These are phyloP conservation scores for Metarhizium anisopliae DNA, from an alignment of 2,329 filamentous ascomycete genomes.

Conservation along the genomic window DNA sequence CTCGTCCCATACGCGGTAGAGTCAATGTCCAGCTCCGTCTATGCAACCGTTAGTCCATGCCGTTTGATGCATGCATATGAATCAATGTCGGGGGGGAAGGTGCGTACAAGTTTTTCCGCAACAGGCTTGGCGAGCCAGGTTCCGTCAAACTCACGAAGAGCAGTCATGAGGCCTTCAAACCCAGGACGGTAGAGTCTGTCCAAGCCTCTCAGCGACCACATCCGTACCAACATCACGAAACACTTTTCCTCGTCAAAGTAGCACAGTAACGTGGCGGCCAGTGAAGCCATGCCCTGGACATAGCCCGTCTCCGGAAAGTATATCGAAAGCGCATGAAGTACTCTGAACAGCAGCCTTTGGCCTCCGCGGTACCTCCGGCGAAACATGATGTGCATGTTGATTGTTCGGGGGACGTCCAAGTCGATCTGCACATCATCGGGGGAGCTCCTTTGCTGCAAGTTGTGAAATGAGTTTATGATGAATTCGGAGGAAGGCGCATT, in stretches of 20 bases:
- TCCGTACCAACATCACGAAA: slow-evolving; percentile 92
- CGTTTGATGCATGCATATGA: neutral
- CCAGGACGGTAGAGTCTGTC: slow-evolving; percentile 76
- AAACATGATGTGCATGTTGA: slow-evolving; percentile 97
- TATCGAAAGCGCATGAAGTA: slow-evolving; percentile 83
- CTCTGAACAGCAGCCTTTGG: slow-evolving; percentile 83
- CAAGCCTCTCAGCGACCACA: slow-evolving; percentile 84
- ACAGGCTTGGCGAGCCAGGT: slow-evolving; percentile 79
- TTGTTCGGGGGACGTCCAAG: slow-evolving; percentile 89
- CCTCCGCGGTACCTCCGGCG: slow-evolving; percentile 83
- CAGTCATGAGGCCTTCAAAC: slow-evolving; percentile 79
- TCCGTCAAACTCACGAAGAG: slow-evolving; percentile 74
- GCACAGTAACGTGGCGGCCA: slow-evolving; percentile 85
- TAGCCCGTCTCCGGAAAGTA: slow-evolving; percentile 90
- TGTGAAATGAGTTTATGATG: slow-evolving; percentile 63
- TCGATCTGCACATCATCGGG: slow-evolving; percentile 96
- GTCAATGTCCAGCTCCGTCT: slow-evolving; percentile 71
- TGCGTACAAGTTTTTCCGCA: slow-evolving; percentile 65
- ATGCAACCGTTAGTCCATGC: neutral
- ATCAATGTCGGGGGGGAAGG: slow-evolving; percentile 9
- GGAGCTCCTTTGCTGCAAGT: slow-evolving; percentile 63
- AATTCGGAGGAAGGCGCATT: slow-evolving; percentile 59
- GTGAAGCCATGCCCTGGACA: slow-evolving; percentile 93
- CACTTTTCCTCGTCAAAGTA: slow-evolving; percentile 94
- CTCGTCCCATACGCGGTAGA: slow-evolving; percentile 90